These are phyloP conservation scores for Flaveria linearis DNA, from an alignment of 129 eudicot genomes.

Conservation along the genomic window DNA sequence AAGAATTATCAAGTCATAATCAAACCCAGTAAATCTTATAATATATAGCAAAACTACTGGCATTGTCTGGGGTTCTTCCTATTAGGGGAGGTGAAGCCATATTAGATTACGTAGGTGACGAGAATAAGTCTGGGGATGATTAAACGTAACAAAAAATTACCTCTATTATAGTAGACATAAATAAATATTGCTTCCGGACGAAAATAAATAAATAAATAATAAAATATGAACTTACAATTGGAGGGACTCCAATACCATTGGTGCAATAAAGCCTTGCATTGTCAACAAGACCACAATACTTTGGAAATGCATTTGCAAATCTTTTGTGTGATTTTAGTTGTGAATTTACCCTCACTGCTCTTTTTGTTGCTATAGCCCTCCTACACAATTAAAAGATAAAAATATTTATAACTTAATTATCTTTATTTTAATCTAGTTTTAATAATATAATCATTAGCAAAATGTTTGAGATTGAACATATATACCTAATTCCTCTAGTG, in stretches of 20 bases:
- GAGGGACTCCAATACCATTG: constrained; percentile 62
- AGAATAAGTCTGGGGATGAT: too few species aligned
- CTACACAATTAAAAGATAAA: constrained; percentile 36
- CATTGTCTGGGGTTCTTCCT: too few species aligned
- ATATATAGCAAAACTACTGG: too few species aligned
- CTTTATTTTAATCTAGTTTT: background rate
- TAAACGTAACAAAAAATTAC: too few species aligned
- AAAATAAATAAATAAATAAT: background rate
- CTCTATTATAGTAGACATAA: too few species aligned
- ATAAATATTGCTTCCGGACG: background rate
- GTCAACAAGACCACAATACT: constrained; percentile 70
- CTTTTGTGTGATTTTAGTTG: constrained; percentile 92
- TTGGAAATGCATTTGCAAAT: constrained; percentile 78
- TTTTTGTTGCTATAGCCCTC: constrained; percentile 74
- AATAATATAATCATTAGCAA: background rate
- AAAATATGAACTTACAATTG: constrained; percentile 46
- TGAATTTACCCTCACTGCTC: constrained; percentile 93
- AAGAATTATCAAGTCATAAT: too few species aligned
- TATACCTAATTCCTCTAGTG: constrained; percentile 84
- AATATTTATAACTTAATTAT: background rate
- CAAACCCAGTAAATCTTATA: too few species aligned
- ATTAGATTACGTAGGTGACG: too few species aligned
- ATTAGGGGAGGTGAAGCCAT: too few species aligned
- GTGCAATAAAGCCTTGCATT: constrained; percentile 83
- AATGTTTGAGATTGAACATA: constrained; percentile 4